phyloP scores from a whole-genome alignment of 768 basidiomycete genomes.

The Pulveroboletus frians region DNA sequence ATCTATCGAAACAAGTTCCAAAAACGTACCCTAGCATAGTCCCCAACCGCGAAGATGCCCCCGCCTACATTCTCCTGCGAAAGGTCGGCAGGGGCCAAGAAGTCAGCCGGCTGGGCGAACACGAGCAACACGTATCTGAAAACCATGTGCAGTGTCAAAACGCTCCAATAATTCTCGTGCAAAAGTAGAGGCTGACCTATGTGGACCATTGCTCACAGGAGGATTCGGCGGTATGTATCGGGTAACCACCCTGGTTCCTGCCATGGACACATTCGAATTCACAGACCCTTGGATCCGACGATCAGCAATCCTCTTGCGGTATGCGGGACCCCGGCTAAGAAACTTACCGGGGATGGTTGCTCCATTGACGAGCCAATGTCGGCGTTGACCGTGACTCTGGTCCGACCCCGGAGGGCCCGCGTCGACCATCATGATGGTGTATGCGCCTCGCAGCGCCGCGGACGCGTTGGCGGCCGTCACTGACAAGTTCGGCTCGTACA shows the following conservation, averaged over 20 bases:
- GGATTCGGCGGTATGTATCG: conserved; percentile 71
- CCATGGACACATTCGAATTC: conserved; percentile 39
- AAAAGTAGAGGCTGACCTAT: conserved; percentile 46
- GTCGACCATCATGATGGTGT: conserved; percentile 73
- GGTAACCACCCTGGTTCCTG: conserved; percentile 49
- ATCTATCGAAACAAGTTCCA: background rate
- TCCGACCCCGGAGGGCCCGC: conserved; percentile 63
- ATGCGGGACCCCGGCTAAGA: background rate
- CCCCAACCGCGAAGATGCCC: conserved; percentile 49
- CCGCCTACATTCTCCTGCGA: conserved; percentile 47
- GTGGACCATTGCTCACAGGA: conserved; percentile 62
- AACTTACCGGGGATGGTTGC: conserved; percentile 44
- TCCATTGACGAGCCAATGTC: conserved; percentile 78
- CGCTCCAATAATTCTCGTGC: background rate
- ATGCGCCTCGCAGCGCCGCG: conserved; percentile 42
- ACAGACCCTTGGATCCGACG: background rate
- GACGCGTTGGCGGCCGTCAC: conserved; percentile 48
- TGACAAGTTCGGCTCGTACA: conserved; percentile 47
- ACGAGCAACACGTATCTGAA: conserved; percentile 64
- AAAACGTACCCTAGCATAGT: conserved; percentile 48
- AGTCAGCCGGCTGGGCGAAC: conserved; percentile 57
- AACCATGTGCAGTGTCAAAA: background rate
- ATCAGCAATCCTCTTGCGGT: background rate
- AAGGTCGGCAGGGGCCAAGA: conserved; percentile 56
- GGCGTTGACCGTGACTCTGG: conserved; percentile 53